phyloP scores from a whole-genome alignment of 352 stramenopile genomes.

The Phytophthora hibernalis region DNA sequence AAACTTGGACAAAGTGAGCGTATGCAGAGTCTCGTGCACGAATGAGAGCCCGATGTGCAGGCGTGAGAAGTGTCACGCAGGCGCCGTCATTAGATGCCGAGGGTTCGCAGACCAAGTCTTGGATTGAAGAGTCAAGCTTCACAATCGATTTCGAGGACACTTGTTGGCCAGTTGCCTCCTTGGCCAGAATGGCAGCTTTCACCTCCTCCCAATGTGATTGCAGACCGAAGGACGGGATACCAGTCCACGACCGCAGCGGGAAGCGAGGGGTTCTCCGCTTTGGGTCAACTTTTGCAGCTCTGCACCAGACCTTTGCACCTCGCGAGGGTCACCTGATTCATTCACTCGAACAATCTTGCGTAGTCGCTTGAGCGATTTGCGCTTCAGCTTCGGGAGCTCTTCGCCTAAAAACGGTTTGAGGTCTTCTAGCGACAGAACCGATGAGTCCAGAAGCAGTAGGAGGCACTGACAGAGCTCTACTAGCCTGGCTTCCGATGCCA shows the following conservation, averaged over 20 bases:
- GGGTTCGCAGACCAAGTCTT: slow-evolving; percentile 21
- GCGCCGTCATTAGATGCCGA: slow-evolving; percentile 37
- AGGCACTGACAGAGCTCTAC: slow-evolving; percentile 53
- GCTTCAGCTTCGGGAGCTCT: slow-evolving; percentile 57
- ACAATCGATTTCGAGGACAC: slow-evolving; percentile 1
- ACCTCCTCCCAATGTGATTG: slow-evolving; percentile 34
- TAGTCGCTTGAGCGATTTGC: slow-evolving; percentile 77
- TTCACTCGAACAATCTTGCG: slow-evolving; percentile 66
- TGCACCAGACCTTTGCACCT: slow-evolving; percentile 51
- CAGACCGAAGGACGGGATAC: slow-evolving; percentile 55
- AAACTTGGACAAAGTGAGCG: slow-evolving; percentile 43
- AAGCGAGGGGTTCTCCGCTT: slow-evolving; percentile 59
- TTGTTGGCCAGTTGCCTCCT: slow-evolving; percentile 15
- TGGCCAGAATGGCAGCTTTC: slow-evolving; percentile 28
- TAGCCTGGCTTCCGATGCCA: slow-evolving; percentile 61
- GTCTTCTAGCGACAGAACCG: slow-evolving; percentile 68
- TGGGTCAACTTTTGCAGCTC: slow-evolving; percentile 59
- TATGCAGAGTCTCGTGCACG: slow-evolving; percentile 52
- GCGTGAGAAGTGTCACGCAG: slow-evolving; percentile 59
- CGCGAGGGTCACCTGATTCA: slow-evolving; percentile 60
- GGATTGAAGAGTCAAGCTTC: slow-evolving; percentile 30
- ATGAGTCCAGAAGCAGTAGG: slow-evolving; percentile 60
- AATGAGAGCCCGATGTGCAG: slow-evolving; percentile 67
- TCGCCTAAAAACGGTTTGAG: slow-evolving; percentile 55
- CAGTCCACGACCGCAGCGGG: slow-evolving; percentile 53